These are phyloP conservation scores for Eucalyptus cloeziana DNA, from an alignment of 345 rosid species.

Conservation along the genomic window DNA sequence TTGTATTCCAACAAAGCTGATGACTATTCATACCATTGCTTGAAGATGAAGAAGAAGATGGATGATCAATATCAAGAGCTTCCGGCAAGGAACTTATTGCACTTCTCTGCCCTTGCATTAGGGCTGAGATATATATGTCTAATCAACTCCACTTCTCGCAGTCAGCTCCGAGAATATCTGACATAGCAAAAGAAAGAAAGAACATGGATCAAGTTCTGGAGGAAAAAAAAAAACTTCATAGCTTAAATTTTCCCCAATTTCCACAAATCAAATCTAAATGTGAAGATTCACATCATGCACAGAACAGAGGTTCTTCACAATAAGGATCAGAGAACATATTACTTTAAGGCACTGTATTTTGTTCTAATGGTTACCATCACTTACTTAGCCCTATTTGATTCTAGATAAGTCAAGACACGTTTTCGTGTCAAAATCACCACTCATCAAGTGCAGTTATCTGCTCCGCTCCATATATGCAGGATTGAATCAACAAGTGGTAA, in stretches of 20 bases:
- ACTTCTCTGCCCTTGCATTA: constrained; percentile 85
- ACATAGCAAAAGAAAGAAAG: background rate
- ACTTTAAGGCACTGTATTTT: background rate
- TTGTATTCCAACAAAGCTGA: constrained; percentile 55
- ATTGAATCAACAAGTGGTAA: background rate
- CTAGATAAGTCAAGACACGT: background rate
- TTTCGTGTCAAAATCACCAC: background rate
- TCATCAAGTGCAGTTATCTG: background rate
- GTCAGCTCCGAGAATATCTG: background rate
- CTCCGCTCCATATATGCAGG: background rate
- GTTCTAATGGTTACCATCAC: background rate
- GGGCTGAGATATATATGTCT: background rate
- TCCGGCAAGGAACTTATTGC: constrained; percentile 68
- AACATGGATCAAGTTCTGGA: background rate
- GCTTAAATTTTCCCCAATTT: background rate
- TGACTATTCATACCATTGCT: constrained; percentile 47
- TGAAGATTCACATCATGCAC: background rate
- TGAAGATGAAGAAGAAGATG: constrained; percentile 70
- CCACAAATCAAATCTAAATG: background rate
- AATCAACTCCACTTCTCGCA: background rate
- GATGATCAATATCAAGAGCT: constrained; percentile 61
- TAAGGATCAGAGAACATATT: background rate
- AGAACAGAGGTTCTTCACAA: background rate
- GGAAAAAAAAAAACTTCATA: background rate
- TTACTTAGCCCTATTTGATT: background rate